Percentiles rank a stretch among this genome's conserved stretches.
These are phyloP conservation scores for Torulaspora franciscae DNA, from an alignment of 805 yeast genomes.

Conservation along the genomic window DNA sequence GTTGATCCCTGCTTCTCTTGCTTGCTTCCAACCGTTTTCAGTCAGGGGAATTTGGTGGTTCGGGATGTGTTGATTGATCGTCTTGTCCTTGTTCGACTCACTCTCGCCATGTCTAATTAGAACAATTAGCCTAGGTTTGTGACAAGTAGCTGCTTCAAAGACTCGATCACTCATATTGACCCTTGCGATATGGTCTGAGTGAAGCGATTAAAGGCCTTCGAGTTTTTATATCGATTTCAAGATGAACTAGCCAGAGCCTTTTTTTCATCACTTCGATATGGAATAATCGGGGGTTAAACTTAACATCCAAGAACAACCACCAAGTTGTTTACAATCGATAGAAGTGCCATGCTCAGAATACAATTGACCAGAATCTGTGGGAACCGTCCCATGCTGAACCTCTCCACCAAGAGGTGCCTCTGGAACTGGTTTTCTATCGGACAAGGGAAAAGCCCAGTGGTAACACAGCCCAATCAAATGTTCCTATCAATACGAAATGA, in stretches of 20 bases:
- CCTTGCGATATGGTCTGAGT: neutral
- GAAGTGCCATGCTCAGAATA: neutral
- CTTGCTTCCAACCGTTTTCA: conserved; percentile 60
- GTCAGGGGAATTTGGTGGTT: conserved; percentile 80
- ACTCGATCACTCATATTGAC: conserved; percentile 1
- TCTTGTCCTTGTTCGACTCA: conserved; percentile 81
- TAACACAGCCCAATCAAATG: conserved; percentile 11
- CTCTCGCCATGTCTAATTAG: conserved; percentile 90
- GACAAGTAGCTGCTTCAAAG: conserved; percentile 7
- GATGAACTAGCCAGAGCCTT: neutral
- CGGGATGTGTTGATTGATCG: conserved; percentile 70
- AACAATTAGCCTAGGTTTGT: conserved; percentile 55
- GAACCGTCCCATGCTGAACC: neutral
- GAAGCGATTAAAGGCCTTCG: neutral
- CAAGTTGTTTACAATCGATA: neutral
- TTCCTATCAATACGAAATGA: conserved; percentile 52
- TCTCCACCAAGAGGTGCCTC: conserved; percentile 4
- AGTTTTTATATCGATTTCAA: neutral
- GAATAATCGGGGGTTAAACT: neutral
- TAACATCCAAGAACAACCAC: neutral
- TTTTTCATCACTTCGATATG: neutral
- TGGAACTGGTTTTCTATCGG: conserved; percentile 9
- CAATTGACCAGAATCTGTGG: neutral
- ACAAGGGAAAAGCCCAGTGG: neutral
- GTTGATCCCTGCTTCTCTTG: conserved; percentile 54